phyloP scores from a whole-genome alignment of 2,329 filamentous ascomycete species.

The Diaporthe citri region DNA sequence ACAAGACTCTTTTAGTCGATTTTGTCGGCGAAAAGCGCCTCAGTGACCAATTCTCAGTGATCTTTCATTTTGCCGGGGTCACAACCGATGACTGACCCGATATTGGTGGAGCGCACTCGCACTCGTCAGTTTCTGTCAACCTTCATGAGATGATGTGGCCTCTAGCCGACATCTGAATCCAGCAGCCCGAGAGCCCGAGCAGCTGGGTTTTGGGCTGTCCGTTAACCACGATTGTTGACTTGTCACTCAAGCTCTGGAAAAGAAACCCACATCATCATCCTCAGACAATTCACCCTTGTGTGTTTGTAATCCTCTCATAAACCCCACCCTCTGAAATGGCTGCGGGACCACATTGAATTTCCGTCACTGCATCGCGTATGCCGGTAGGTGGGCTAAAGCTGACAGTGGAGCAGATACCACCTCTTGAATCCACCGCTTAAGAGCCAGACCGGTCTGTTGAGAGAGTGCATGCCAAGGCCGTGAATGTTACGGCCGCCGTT shows the following conservation, averaged over 20 bases:
- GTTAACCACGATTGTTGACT: not conserved
- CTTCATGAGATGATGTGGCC: not conserved
- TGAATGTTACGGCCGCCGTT: not conserved
- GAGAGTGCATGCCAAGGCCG: not conserved
- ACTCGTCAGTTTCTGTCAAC: not conserved
- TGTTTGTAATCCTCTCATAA: not conserved
- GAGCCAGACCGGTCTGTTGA: not conserved
- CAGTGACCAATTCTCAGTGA: not conserved
- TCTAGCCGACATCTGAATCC: not conserved
- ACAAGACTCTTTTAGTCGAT: no score
- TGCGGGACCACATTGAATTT: not conserved
- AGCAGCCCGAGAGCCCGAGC: not conserved
- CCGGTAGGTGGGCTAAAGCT: not conserved
- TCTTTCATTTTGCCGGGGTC: not conserved
- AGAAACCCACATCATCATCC: not conserved
- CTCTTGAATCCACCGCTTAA: not conserved
- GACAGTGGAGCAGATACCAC: not conserved
- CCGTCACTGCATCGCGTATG: slow-evolving; percentile 4
- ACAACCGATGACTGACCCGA: not conserved
- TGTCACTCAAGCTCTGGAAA: not conserved
- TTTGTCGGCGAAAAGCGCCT: not conserved
- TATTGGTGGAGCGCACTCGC: not conserved
- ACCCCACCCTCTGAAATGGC: not conserved
- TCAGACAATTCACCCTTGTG: not conserved
- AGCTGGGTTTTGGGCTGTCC: not conserved